Conservation (phyloP, 2,329 filamentous ascomycete species). For the Fusarium algeriense region DNA sequence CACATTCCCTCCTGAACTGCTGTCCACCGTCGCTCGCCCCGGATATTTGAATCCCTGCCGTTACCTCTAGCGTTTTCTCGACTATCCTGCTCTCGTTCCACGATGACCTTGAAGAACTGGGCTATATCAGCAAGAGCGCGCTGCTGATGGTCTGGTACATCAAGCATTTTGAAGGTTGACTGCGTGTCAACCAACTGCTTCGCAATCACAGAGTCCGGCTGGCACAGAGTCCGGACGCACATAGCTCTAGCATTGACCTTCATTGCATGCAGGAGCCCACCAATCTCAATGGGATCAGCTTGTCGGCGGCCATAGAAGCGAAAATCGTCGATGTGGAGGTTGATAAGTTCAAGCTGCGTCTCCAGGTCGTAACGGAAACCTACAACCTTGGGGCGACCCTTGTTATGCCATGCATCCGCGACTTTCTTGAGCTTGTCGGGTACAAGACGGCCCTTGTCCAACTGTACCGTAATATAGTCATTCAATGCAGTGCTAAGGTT, state of each 20-base stretch:
- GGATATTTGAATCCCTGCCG: constrained; percentile 13
- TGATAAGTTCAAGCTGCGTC: constrained; percentile 69
- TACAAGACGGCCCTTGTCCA: constrained; percentile 67
- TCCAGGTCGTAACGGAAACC: constrained; percentile 71
- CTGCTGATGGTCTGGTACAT: constrained; percentile 58
- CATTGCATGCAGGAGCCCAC: constrained; percentile 64
- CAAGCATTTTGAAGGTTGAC: constrained; percentile 63
- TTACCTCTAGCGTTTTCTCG: constrained; percentile 41
- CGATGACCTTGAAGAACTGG: constrained; percentile 66
- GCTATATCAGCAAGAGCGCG: constrained; percentile 63
- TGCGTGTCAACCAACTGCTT: constrained; percentile 69
- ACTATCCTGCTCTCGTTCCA: constrained; percentile 59
- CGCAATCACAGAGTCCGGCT: constrained; percentile 68
- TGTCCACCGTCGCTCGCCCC: constrained; percentile 22
- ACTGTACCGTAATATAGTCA: constrained; percentile 64
- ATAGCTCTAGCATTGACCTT: constrained; percentile 65
- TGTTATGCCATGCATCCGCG: constrained; percentile 63
- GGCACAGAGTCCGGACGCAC: constrained; percentile 67
- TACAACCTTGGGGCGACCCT: constrained; percentile 66
- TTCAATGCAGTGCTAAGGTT: constrained; percentile 64
- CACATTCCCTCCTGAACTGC: constrained; percentile 2
- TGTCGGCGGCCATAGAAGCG: constrained; percentile 65
- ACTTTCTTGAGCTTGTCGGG: constrained; percentile 64
- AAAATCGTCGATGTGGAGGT: constrained; percentile 64
- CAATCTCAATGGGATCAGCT: constrained; percentile 57